Evolutionary conservation across 345 rosid genomes (phyloP), one percentile per base, ranked within the genome.

Genomic region (Brassica napus): DNA sequence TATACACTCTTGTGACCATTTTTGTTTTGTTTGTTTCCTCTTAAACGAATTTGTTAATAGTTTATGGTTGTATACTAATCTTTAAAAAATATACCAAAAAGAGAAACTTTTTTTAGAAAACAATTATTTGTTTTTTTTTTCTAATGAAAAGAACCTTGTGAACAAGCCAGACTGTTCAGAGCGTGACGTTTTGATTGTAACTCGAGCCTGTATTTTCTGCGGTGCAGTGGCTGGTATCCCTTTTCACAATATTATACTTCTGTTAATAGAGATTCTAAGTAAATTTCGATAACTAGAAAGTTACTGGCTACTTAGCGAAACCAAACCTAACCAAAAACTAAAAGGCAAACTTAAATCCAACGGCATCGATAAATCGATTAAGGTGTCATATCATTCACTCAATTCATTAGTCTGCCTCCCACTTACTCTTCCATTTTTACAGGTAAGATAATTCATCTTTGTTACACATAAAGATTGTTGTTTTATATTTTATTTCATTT

Each of bases 201-300:
- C 49, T 74, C 70, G 9, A 49, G 65, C 65, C 65, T 75, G 72
- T 37, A 55, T 65, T 5, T 66, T 74, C 64, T 65, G 71, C 15
- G 16, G 65, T 34, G 57, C 24, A 65, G 64, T 65, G 24, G 37
- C 39, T 66, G 7, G 35, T 68, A 14, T n/a, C 55, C 39, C 15
- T 66, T n/a, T 34, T n/a, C 37, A 31, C 5, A 8, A 37, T 35
- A 52, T 54, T 6, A 54, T 16, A 4, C 6, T 49, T n/a, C 15
- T n/a, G 57, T 0, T 52, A 52, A n/a, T 52, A 52, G 18, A n/a
- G 57, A 47, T 44, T 44, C 4, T 44, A 37, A 11, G 23, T 47
- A 30, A 6, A 16, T 23, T 21, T 64, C 9, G 28, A 54, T 58
- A 24, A 37, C 61, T 57, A 8, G 61, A 57, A 57, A 57, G 61